Conservation (phyloP, 176 grass and related monocot genomes). For the Coix lacrymajobi region DNA sequence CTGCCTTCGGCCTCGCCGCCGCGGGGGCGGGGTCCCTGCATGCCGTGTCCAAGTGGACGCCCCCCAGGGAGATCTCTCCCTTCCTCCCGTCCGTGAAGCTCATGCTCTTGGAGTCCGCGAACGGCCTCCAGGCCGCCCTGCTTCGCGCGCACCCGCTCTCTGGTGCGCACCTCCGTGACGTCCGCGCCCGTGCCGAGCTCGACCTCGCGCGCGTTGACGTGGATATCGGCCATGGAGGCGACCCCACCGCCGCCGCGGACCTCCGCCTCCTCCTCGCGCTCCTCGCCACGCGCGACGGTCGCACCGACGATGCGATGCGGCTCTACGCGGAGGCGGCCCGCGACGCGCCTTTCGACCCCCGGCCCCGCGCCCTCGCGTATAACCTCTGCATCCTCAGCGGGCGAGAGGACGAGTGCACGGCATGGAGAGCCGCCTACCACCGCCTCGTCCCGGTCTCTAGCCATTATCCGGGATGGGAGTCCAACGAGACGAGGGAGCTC, state of each 20-base stretch:
- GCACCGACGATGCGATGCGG: background rate
- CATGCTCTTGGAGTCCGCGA: background rate
- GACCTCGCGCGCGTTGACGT: background rate
- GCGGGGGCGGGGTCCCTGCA: background rate
- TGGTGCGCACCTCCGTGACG: background rate
- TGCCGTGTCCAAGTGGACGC: background rate
- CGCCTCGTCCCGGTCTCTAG: background rate
- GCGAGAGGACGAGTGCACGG: background rate
- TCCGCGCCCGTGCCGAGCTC: constrained; percentile 3
- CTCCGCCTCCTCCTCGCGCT: constrained; percentile 34
- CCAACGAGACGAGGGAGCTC: background rate
- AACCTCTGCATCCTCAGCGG: background rate
- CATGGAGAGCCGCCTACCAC: background rate
- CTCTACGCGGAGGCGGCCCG: constrained; percentile 23
- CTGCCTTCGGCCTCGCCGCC: constrained; percentile 8
- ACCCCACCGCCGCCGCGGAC: background rate
- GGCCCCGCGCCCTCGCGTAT: background rate
- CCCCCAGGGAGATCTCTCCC: background rate
- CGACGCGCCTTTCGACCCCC: constrained; percentile 17
- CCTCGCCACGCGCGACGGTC: constrained; percentile 14
- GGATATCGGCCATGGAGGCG: background rate
- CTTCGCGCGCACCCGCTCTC: background rate
- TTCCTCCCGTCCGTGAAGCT: background rate
- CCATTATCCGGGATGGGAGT: background rate
- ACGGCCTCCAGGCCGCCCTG: constrained; percentile 4